Conservation (phyloP, 2,329 filamentous ascomycete species). For the Orbilia ellipsospora region DNA sequence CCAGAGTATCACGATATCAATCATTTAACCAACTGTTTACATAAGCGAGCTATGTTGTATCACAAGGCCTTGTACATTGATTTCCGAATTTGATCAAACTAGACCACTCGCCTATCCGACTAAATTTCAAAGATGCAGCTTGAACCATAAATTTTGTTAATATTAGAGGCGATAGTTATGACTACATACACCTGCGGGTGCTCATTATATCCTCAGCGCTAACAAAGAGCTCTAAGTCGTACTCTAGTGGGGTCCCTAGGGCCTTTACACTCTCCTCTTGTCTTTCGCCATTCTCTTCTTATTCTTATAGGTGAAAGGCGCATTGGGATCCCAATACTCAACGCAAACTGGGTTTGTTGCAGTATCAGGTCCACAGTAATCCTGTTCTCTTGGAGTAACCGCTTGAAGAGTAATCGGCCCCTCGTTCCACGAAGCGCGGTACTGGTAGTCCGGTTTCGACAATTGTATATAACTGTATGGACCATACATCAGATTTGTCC, state of each 20-base stretch:
- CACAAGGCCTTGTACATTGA: too few species aligned
- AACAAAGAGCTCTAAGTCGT: too few species aligned
- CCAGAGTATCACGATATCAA: too few species aligned
- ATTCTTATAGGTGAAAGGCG: slow-evolving; percentile 1
- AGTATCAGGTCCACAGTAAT: slow-evolving; percentile 10
- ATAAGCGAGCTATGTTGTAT: too few species aligned
- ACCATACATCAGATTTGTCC: slow-evolving; percentile 16
- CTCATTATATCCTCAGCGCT: too few species aligned
- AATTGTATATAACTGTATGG: slow-evolving; percentile 4
- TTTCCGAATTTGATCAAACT: too few species aligned
- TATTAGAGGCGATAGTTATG: too few species aligned
- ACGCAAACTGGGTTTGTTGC: slow-evolving; percentile 5
- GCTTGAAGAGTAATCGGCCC: neutral
- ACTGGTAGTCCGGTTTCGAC: slow-evolving; percentile 9
- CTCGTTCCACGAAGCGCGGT: neutral
- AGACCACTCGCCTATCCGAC: too few species aligned
- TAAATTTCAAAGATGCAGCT: too few species aligned
- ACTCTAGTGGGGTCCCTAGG: neutral
- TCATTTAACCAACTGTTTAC: too few species aligned
- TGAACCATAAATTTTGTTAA: too few species aligned
- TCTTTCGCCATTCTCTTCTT: slow-evolving; percentile 7
- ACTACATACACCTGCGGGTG: too few species aligned
- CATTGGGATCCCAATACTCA: slow-evolving; percentile 8
- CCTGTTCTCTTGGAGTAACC: neutral
- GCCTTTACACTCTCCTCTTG: neutral